Percentiles rank a stretch among this genome's conserved stretches.
These are phyloP conservation scores for Cadophora luteo-olivacea DNA, from an alignment of 2,329 filamentous ascomycete genomes.

Conservation along the genomic window DNA sequence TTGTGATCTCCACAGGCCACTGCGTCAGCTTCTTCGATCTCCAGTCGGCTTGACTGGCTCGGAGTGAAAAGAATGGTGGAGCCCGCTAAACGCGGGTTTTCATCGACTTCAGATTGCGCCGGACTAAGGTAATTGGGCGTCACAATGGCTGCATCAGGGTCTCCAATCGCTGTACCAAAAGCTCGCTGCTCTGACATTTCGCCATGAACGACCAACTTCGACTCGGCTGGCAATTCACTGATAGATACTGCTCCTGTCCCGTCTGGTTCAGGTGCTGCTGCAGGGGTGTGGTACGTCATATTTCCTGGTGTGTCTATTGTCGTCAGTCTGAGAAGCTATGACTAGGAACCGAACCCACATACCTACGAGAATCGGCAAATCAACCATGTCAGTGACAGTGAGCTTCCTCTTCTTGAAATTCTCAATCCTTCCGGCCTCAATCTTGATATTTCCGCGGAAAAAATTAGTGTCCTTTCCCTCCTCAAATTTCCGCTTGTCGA, in stretches of 20 bases:
- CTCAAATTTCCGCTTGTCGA: slow-evolving; percentile 21
- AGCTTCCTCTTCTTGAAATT: slow-evolving; percentile 24
- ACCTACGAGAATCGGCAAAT: background rate
- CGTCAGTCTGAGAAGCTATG: background rate
- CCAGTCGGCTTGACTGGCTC: background rate
- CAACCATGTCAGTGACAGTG: background rate
- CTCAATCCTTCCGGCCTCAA: slow-evolving; percentile 7
- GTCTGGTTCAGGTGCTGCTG: background rate
- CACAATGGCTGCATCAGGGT: background rate
- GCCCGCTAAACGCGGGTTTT: no score
- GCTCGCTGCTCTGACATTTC: background rate
- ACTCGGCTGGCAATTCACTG: background rate
- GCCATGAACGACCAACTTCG: background rate
- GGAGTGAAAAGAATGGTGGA: no score
- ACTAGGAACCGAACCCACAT: background rate
- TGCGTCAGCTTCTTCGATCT: background rate
- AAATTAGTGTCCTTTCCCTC: slow-evolving; percentile 20
- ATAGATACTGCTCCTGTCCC: background rate
- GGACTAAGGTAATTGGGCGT: background rate
- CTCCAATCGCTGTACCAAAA: background rate
- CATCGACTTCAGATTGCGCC: no score
- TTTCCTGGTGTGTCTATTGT: background rate
- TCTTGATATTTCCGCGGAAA: background rate
- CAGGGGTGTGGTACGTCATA: background rate
- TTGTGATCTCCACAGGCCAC: background rate